Evolutionary conservation across 2,329 filamentous ascomycete genomes (phyloP).

Genomic region (Diaporthe eres): DNA sequence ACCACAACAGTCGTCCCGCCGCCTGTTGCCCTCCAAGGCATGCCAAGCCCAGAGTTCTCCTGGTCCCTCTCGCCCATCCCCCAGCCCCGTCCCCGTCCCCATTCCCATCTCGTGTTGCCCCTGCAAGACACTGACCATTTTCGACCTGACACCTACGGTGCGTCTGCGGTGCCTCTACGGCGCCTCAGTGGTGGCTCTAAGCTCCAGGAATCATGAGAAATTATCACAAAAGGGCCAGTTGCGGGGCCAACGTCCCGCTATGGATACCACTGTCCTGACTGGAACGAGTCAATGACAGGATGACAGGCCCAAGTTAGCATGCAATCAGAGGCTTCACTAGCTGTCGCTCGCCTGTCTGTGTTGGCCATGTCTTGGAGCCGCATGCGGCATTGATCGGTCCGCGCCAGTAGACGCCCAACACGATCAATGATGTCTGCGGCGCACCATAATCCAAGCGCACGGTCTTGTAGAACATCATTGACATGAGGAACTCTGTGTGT

Average conservation of each 20-base stretch:
- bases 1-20: neutral
- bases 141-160: slow-evolving; percentile 22
- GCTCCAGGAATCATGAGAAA: slow-evolving; percentile 12
- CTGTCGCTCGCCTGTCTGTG: neutral
- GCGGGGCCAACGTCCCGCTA: slow-evolving; percentile 32
- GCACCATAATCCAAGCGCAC: slow-evolving; percentile 8
- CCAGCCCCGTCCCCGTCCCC: neutral
- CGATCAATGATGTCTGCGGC: slow-evolving; percentile 28
- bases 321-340: neutral
- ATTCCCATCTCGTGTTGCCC: slow-evolving; percentile 28
- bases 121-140: slow-evolving; percentile 23
- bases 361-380: slow-evolving; percentile 10
- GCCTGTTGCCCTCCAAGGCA: neutral
- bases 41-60: slow-evolving; percentile 1
- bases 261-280: slow-evolving; percentile 21
- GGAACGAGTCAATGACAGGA: slow-evolving; percentile 33
- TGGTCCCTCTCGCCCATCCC: neutral
- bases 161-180: slow-evolving; percentile 1
- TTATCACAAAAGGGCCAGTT: slow-evolving; percentile 14
- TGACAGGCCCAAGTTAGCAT: slow-evolving; percentile 18
- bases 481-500: neutral
- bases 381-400: neutral
- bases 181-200: neutral
- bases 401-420: slow-evolving; percentile 10
- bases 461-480: too few relatives aligned